Evolutionary conservation across 139 green algal species (phyloP), one percentile per base, ranked within the genome.

Genomic region (Dunaliella primolecta): DNA sequence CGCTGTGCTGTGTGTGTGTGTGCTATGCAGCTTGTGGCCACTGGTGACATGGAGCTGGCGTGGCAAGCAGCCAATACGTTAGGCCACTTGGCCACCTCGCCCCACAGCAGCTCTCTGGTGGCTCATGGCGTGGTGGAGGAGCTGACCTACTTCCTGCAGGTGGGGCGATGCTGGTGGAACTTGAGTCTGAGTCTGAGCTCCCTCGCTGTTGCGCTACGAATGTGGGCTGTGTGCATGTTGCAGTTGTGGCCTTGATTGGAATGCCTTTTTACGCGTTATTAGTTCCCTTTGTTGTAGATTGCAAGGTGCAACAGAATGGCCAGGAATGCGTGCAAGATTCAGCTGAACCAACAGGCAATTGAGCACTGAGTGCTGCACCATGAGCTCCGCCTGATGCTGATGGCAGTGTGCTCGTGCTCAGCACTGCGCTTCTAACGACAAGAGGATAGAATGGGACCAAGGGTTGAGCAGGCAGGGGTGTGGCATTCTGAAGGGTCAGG

Each of bases 1-100:
- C n/a, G n/a, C n/a, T n/a, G n/a, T n/a, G n/a, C n/a, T n/a, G n/a
- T n/a, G n/a, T n/a, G n/a, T n/a, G n/a, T n/a, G n/a, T n/a, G n/a
- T n/a, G n/a, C n/a, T 76, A 32, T 80, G 84, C 87, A 90, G 87
- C 75, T 90, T n/a, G 33, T 90, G 15, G 81, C 83, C 3, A 86
- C 83, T 0, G 83, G 83, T 29, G 88, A 91, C 57, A 82, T 92
- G n/a, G 85, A 84, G 0, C 75, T 92, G 64, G 86, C 89, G 1
- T 89, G 85, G 80, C 81, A 89, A 75, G 87, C 89, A 33, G 86
- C 81, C 30, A 87, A 92, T 71, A 84, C 83, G 11, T 27, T 89
- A 23, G 84, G 77, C 25, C 80, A 75, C 57, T 81, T 89, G 71
- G 71, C 71, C 2, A 77, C 27, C 71, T 31, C 71, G 11, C 21